A percentile compares a stretch with the other conserved stretches of the same genome.
Evolutionary conservation across 208 protist species (phyloP).

Genomic region (Borovskyia barvae): DNA sequence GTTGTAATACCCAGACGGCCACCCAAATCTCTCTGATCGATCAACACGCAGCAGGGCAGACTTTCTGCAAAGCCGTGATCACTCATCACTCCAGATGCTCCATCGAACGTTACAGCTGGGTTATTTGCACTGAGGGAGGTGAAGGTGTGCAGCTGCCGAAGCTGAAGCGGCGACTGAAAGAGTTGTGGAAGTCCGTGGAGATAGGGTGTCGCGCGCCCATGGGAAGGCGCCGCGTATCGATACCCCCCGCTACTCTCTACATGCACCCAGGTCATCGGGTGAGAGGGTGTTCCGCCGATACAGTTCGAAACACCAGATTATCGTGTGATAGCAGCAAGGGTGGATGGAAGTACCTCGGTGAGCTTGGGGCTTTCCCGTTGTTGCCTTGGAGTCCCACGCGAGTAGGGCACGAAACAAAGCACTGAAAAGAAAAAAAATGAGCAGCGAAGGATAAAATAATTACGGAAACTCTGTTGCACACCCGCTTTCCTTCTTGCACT

Average conservation of each 20-base stretch:
- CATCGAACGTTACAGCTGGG: constrained; percentile 23
- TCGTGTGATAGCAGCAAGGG: no score
- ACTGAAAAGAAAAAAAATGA: not conserved
- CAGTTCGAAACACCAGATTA: no score
- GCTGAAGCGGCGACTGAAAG: constrained; percentile 20
- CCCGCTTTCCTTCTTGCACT: no score
- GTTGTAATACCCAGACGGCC: constrained; percentile 55
- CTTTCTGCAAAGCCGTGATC: no score
- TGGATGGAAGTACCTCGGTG: no score
- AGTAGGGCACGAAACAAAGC: not conserved
- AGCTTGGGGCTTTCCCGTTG: no score
- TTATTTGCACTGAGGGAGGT: not conserved
- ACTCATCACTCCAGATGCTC: not conserved
- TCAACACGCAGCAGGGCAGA: constrained; percentile 45
- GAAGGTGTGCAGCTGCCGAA: constrained; percentile 32
- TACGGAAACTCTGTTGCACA: no score
- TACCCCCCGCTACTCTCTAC: constrained; percentile 44
- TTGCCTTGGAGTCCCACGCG: no score
- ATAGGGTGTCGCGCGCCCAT: constrained; percentile 25
- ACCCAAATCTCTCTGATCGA: constrained; percentile 45
- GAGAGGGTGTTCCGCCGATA: no score
- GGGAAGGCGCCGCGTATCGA: constrained; percentile 60
- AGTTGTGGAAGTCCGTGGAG: constrained; percentile 57
- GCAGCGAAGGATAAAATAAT: not conserved
- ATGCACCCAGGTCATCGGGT: constrained; percentile 71